These are phyloP conservation scores for Marasmius sp. DNA, from an alignment of 1,284 basidiomycete genomes.

Conservation along the genomic window DNA sequence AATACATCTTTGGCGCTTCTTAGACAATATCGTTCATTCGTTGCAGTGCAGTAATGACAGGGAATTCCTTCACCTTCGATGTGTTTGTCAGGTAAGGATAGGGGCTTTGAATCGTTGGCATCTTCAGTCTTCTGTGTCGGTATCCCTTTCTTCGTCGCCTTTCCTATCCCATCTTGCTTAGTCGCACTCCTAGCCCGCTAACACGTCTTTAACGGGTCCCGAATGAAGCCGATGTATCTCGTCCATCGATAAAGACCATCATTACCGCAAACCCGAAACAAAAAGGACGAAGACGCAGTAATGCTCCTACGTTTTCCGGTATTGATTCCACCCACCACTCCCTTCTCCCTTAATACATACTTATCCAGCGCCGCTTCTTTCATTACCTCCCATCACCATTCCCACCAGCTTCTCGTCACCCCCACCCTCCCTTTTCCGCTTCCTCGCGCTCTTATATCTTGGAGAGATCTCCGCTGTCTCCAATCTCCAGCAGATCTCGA, in stretches of 20 bases:
- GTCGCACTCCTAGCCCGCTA: conserved; percentile 46
- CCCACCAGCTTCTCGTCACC: conserved; percentile 27
- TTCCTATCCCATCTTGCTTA: conserved; percentile 40
- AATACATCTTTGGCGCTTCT: conserved; percentile 57
- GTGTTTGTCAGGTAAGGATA: conserved; percentile 24
- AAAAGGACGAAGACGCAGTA: conserved; percentile 45
- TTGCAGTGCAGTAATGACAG: conserved; percentile 58
- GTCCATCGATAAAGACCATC: conserved; percentile 34
- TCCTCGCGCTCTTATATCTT: no score
- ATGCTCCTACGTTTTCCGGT: conserved; percentile 59
- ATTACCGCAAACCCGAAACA: neutral
- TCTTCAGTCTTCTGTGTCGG: conserved; percentile 14
- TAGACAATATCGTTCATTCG: conserved; percentile 70
- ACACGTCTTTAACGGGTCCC: conserved; percentile 56
- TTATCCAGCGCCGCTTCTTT: conserved; percentile 34
- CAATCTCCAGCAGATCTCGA: no score
- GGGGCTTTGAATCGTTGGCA: conserved; percentile 12
- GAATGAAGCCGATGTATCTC: conserved; percentile 65
- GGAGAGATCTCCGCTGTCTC: no score
- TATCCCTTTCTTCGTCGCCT: conserved; percentile 23
- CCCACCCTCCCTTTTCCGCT: conserved; percentile 47
- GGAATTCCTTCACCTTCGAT: conserved; percentile 54
- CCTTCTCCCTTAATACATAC: conserved; percentile 27
- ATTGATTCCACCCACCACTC: conserved; percentile 44
- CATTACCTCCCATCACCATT: conserved; percentile 19